Evolutionary conservation across 305 asterid species (phyloP), one percentile per base, ranked within the genome.

Genomic region (Fraxinus sp.): DNA sequence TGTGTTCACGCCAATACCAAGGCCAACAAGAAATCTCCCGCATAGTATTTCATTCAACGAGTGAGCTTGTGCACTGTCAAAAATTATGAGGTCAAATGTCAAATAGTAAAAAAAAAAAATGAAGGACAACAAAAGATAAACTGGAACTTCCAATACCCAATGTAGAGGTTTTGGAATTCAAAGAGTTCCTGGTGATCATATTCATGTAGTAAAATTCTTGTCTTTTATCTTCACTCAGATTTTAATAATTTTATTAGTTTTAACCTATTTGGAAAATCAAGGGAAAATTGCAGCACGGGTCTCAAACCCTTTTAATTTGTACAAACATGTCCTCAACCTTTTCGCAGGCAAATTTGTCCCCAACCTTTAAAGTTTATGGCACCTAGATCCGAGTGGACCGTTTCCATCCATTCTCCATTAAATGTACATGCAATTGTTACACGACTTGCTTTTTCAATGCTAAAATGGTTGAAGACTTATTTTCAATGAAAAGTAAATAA

Each of bases 1-100:
- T 18, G 97, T 91, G 88, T 93, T 93, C 84, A 92, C 98, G 84
- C 98, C 98, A 85, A 95, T 90, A 39, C 97, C 97, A 73, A 95
- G 95, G 85, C 98, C 98, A 82, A 92, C 97, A 43, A 93, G 92
- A 85, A 95, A 93, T 84, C 97, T 92, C 78, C 98, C 98, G 77
- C 75, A 89, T n/a, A 93, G 93, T 87, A 95, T 91, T 83, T 91
- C 96, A 49, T 93, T 87, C 87, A 93, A 83, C 83, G 97, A 92
- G 78, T 87, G 94, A 72, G 98, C 97, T 88, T 92, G 97, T 86
- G 97, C 98, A 86, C 98, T 95, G 96, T 77, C 79, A 90, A 39
- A 85, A 80, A 77, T 82, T 59, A 83, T 80, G 9, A 41, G 74
- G 14, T 77, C 49, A 86, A 62, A 83, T 78, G 59, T 82, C 78